Evolutionary conservation across 768 basidiomycete genomes (phyloP).

Genomic region (Guyanaporus albipodus): DNA sequence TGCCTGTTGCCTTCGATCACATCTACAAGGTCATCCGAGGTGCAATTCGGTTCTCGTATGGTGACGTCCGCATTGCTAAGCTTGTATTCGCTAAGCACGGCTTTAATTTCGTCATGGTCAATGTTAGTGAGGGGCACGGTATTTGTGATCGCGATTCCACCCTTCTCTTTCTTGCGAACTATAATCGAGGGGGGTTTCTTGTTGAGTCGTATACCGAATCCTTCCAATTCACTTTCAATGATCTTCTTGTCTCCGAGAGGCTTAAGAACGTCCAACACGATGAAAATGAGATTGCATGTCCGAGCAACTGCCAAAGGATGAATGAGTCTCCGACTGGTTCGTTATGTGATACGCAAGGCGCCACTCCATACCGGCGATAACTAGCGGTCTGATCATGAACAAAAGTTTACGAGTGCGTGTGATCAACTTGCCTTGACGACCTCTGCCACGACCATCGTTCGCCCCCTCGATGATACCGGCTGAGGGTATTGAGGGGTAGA

Average conservation of each 20-base stretch:
- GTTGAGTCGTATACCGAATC: constrained; percentile 96
- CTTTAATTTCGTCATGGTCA: constrained; percentile 94
- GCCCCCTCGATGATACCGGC: constrained; percentile 99
- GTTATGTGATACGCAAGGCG: constrained; percentile 4
- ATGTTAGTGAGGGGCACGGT: constrained; percentile 96
- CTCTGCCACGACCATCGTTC: constrained; percentile 92
- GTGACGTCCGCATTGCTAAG: constrained; percentile 87
- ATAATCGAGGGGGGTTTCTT: constrained; percentile 87
- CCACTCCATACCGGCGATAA: constrained; percentile 65
- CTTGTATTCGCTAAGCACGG: constrained; percentile 88
- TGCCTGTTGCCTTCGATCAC: constrained; percentile 94
- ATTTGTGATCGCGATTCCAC: constrained; percentile 89
- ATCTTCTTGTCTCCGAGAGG: constrained; percentile 94
- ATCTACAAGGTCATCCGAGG: constrained; percentile 94
- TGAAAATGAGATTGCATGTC: constrained; percentile 98
- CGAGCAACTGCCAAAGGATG: constrained; percentile 66
- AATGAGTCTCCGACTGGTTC: constrained; percentile 2
- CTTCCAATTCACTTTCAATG: constrained; percentile 91
- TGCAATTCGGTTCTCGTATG: constrained; percentile 88
- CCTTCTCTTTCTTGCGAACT: constrained; percentile 85
- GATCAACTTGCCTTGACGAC: constrained; percentile 73
- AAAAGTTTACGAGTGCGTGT: constrained; percentile 14
- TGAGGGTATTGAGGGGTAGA: constrained; percentile 30
- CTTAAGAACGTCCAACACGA: constrained; percentile 96
- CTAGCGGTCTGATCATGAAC: constrained; percentile 31